These are phyloP conservation scores for Zanthoxylum bungeanum DNA, from an alignment of 345 rosid genomes.

Conservation along the genomic window DNA sequence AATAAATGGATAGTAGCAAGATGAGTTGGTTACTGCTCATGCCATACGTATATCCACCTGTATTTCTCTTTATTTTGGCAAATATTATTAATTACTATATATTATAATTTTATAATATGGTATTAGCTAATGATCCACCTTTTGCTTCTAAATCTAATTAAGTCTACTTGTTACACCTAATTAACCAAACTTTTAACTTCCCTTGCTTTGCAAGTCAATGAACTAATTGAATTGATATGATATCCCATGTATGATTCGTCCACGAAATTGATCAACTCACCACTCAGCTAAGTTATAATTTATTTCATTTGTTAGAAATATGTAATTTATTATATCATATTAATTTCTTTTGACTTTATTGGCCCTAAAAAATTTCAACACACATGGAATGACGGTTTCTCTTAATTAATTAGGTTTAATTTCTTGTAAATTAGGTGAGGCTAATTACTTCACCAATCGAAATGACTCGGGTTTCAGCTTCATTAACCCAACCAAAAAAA, in stretches of 20 bases:
- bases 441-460: neutral
- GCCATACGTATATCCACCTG: constrained; percentile 54
- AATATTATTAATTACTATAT: neutral
- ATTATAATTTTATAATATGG: neutral
- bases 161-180: constrained; percentile 48
- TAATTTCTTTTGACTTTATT: neutral
- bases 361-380: too few relatives aligned
- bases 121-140: constrained; percentile 15
- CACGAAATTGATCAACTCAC: neutral
- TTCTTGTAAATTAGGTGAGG: neutral
- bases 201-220: constrained; percentile 61
- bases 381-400: too few relatives aligned
- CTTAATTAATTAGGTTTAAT: neutral
- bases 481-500: too few relatives aligned
- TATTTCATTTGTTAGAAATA: neutral
- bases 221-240: constrained; percentile 11
- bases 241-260: constrained; percentile 18
- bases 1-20: constrained; percentile 41
- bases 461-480: too few relatives aligned
- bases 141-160: constrained; percentile 23
- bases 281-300: neutral
- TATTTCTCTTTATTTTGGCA: constrained; percentile 9
- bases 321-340: neutral
- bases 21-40: constrained; percentile 39
- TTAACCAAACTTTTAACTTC: constrained; percentile 43